Base-by-base conservation (phyloP, 23 red algal species). In the Gracilaria caudata region DNA sequence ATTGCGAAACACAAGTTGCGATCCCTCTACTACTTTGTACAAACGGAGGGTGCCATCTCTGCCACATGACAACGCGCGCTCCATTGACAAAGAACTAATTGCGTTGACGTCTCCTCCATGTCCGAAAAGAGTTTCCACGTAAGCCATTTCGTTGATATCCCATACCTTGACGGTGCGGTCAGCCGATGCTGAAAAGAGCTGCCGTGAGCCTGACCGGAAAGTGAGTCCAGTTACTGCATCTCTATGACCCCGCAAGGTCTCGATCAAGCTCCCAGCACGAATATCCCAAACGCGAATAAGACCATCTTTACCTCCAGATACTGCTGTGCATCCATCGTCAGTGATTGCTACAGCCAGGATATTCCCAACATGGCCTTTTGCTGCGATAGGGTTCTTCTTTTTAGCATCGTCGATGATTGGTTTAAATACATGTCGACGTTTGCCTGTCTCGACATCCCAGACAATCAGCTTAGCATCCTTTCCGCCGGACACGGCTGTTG, bases 11-110 rank as follows among this genome's bases (percentile, higher is more conserved):
- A 98, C 86, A 16, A 98, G 79, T 72, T 98, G 96, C 13, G 92
- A 87, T 37, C 82, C 92, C 29, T 98, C 96, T 0, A 82, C 70
- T 55, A 98, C 76, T 73, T 98, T 98, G 83, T 94, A 98, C 25
- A 92, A 37, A 10, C 96, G 92, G 30, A 98, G 56, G 9, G 96
- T 94, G 29, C 96, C 84, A 49, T 98, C 96, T 29, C 82, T 74
- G 0, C 96, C 96, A 32, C 76, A 93, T 17, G 87, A 83, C 20
- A 98, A 38, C 0, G 88, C 87, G n/a, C 92, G 77, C 57, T 94
- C 92, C 73, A 63, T 73, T n/a, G 72, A 39, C 30, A 92, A 36
- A 35, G 78, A 75, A 26, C 78, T 51, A 17, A 98, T 47, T 23
- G 36, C 45, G 38, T 77, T 77, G 13, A 95, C 92, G 10, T 83